Base-by-base conservation (phyloP, 768 basidiomycete species). In the Galerina sulciceps region DNA sequence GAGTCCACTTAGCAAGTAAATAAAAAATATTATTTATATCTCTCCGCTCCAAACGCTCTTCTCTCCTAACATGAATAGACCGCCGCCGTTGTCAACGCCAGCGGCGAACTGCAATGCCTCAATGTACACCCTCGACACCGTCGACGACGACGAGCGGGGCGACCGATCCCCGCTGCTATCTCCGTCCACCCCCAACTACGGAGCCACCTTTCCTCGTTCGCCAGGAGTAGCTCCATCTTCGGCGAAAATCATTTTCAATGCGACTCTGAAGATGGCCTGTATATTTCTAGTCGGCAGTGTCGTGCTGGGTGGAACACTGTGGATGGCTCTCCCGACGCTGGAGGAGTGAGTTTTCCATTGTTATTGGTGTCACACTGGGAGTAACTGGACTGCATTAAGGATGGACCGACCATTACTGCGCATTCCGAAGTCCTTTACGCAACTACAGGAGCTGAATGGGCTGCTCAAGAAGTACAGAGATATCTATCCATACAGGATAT, bases 381-480 rank as follows among this genome's bases (percentile, higher is more conserved):
- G 18, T 47, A 58, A 59, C 53, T 63, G 55, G 44, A 51, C 20
- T 20, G 20, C 55, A 41, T 56, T 50, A 68, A 93, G 93, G 40
- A 85, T 79, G 49, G 94, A 99, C 78, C 85, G 88, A 37, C 86
- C 85, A 0, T 69, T 82, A 26, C 80, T 99, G 22, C 88, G 86
- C 65, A 84, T 99, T 52, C 96, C 96, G 11, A 93, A 90, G 70
- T 91, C 90, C 3, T 98, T 99, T 64, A 82, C 80, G 17, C 87
- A 98, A 70, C 81, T 99, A 10, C 88, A 98, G 69, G 87, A 85
- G 6, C 82, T 98, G 51, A 97, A 98, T 69, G 77, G 71, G 18
- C 85, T 96, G 6, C 78, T 95, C 38, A 94, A 94, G 81, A 96
- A 96, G 71, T 98, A 98, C 75, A 84, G 94, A 47, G 86, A 90